Conservation (phyloP, 73 alveolate species). For the Tetrahymena thermophila region DNA sequence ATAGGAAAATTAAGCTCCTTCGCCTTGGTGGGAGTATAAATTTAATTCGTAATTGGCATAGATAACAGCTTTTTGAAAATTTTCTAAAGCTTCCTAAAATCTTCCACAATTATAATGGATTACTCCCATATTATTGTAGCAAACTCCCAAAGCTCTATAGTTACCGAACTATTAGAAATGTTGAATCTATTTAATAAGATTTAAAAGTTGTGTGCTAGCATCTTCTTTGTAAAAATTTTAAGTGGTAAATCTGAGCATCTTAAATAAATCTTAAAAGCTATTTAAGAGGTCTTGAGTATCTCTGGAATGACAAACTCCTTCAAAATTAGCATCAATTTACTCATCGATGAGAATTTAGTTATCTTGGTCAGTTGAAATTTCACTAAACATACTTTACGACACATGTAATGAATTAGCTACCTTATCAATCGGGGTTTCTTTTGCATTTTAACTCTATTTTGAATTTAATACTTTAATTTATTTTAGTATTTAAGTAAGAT, state of each 20-base stretch:
- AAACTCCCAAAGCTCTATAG: background rate
- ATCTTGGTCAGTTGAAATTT: background rate
- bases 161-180: background rate
- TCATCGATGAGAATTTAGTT: background rate
- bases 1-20: background rate
- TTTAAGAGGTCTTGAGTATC: background rate
- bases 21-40: background rate
- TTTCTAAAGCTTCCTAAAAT: background rate
- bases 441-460: background rate
- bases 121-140: background rate
- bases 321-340: background rate
- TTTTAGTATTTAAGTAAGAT: background rate
- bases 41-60: background rate
- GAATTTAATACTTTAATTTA: background rate
- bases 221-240: background rate
- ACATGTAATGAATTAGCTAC: background rate
- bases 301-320: background rate
- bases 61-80: background rate
- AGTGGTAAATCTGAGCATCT: background rate
- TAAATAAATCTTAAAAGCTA: background rate
- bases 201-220: background rate
- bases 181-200: background rate
- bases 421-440: background rate
- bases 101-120: background rate
- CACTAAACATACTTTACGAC: background rate